Base-by-base conservation (phyloP, 139 green algal species). In the Asterochloris erici region DNA sequence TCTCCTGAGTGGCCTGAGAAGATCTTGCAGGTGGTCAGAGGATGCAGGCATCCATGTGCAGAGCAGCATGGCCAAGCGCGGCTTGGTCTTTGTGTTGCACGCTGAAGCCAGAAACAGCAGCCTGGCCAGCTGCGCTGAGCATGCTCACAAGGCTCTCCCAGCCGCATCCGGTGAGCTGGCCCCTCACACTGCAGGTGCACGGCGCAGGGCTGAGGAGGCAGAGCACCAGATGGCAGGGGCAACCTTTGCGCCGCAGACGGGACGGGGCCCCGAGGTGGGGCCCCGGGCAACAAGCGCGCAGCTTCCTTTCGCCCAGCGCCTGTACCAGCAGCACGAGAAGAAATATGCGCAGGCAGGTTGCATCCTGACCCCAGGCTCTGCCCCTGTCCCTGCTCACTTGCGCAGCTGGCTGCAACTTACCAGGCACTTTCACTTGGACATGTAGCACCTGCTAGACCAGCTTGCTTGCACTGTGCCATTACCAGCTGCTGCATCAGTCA, bases 231-330 rank as follows among this genome's bases (percentile, higher is more conserved):
- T 89, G 74, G 71, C 79, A 69, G 82, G 82, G 24, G 87, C 83
- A 76, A 87, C 83, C 1, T 89, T 89, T 83, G 73, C 77, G 68
- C 86, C 86, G 21, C 63, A 63, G 21, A 87, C 83, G 2, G 86
- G 86, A 12, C 83, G 86, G 9, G 63, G 79, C 24, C 85, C 86
- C 15, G 12, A 85, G 61, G 13, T 27, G 61, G 28, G 63, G 27
- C 9, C 60, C 83, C 12, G 73, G 83, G 73, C 77, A 21, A 23
- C 60, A 16, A 19, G 15, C 17, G 77, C 77, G 27, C 14, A 29
- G 21, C 11, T 87, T 60, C 79, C 86, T 11, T 82, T 85, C n/a
- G 66, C 85, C 26, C 75, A 85, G 47, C 83, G 86, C 24, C 70
- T 89, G 16, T 79, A 84, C 28, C 63, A 69, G 60, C 23, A 47